Percentiles rank a stretch among this genome's conserved stretches.
These are phyloP conservation scores for Apiospora kogelbergensis DNA, from an alignment of 2,329 filamentous ascomycete species.

Conservation along the genomic window DNA sequence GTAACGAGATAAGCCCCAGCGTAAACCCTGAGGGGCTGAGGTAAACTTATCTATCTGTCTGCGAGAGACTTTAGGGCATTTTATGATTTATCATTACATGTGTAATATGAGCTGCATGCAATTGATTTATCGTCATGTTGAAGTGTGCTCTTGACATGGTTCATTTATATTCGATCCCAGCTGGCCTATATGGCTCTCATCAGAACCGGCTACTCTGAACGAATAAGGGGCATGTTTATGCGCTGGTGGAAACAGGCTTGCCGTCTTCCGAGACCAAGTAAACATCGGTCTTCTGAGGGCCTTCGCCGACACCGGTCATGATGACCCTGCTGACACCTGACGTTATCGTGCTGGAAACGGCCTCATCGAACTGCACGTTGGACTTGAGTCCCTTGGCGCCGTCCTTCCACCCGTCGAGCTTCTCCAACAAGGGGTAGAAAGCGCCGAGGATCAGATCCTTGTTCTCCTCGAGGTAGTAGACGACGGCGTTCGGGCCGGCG, in stretches of 20 bases:
- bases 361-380: conserved; percentile 61
- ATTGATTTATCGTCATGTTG: neutral
- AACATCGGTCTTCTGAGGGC: conserved; percentile 77
- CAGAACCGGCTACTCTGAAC: neutral
- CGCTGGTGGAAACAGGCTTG: conserved; percentile 38
- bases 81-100: neutral
- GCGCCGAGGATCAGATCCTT: conserved; percentile 71
- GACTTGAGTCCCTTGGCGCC: conserved; percentile 53
- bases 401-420: conserved; percentile 71
- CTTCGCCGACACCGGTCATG: conserved; percentile 86
- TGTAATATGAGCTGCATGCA: neutral
- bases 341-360: conserved; percentile 65
- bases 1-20: too few relatives aligned
- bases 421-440: conserved; percentile 66
- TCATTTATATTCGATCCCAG: neutral
- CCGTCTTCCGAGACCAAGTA: conserved; percentile 71
- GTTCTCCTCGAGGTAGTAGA: conserved; percentile 89
- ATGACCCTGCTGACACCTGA: conserved; percentile 87
- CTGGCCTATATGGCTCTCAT: neutral
- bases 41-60: too few relatives aligned
- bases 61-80: too few relatives aligned
- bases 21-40: too few relatives aligned
- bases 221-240: neutral
- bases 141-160: neutral
- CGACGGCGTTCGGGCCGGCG: conserved; percentile 92